Percentiles rank a stretch among this genome's conserved stretches.
Conservation (phyloP, 306 rosid species). For the Castanea mollissima region DNA sequence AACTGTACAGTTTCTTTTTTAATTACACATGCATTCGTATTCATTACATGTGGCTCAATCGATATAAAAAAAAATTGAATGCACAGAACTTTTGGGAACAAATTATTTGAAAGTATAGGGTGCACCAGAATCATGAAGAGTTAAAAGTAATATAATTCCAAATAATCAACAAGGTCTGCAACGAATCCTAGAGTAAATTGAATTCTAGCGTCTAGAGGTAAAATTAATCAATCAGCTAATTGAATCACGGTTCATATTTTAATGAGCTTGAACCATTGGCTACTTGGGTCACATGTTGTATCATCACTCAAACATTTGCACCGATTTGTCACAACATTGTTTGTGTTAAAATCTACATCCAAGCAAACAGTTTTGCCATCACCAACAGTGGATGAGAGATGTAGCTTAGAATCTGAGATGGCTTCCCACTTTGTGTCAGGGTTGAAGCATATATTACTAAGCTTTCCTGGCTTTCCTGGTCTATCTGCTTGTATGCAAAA, state of each 20-base stretch:
- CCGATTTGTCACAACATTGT: conserved; percentile 48
- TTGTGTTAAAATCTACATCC: conserved; percentile 55
- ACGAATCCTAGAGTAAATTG: too few relatives aligned
- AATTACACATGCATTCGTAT: too few relatives aligned
- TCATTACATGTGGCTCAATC: too few relatives aligned
- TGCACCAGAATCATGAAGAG: too few relatives aligned
- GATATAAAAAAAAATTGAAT: too few relatives aligned
- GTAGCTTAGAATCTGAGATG: conserved; percentile 73
- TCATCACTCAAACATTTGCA: conserved; percentile 67
- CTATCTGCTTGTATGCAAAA: conserved; percentile 57
- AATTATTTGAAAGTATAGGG: too few relatives aligned
- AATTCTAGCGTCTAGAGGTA: too few relatives aligned
- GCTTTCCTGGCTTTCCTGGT: conserved; percentile 44
- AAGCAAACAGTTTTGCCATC: conserved; percentile 56
- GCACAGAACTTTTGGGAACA: too few relatives aligned
- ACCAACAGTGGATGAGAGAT: conserved; percentile 46
- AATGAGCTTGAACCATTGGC: conserved; percentile 87
- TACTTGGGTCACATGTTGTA: conserved; percentile 56
- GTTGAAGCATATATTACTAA: conserved; percentile 42
- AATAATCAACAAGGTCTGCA: too few relatives aligned
- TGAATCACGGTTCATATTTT: conserved; percentile 28
- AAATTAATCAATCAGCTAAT: too few relatives aligned
- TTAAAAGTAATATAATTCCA: too few relatives aligned
- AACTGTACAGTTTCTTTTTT: too few relatives aligned
- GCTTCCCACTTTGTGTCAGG: conserved; percentile 63